Evolutionary conservation across 2,329 filamentous ascomycete species (phyloP), one percentile per base, ranked within the genome.

Genomic region (Salinomyces thailandicus): DNA sequence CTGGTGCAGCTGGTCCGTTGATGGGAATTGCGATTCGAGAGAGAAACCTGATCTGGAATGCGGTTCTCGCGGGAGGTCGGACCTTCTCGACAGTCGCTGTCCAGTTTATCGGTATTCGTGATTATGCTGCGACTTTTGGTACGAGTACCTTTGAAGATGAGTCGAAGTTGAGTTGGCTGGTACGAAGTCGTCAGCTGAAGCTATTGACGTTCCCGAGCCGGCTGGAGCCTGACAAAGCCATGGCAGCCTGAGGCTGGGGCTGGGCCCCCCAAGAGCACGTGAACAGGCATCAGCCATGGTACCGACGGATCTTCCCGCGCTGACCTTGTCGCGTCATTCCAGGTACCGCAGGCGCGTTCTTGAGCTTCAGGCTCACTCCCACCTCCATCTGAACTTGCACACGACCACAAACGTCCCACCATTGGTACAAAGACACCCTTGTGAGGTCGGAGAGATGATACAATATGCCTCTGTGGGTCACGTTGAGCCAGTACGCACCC

Each of bases 381-480:
- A 26, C n/a, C 9, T 26, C 22, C 9, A n/a, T n/a, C n/a, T n/a
- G n/a, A n/a, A n/a, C n/a, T n/a, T n/a, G n/a, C 15, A 3, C 27
- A 5, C 27, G 11, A 15, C 14, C 27, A 5, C 27, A 9, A 30
- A 9, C 27, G 8, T 9, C 14, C 11, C 14, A 30, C 27, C 11
- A 15, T 14, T n/a, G 3, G 14, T 14, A 9, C 14, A 3, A 4
- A 30, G 8, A 30, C 27, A n/a, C 14, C 27, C 27, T n/a, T 30
- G 3, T 30, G 11, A n/a, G n/a, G 7, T n/a, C 7, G 20, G 8
- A 36, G 15, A 30, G 15, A 42, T 45, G 31, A 41, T 33, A 24
- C 41, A 50, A 35, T 7, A 57, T 57, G 53, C 53, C 53, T 41
- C 43, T 50, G 53, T 55, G 37, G 45, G 53, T 45, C 28, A 17